Conservation (phyloP, 2,329 filamentous ascomycete genomes). For the Aspergillus piperis region DNA sequence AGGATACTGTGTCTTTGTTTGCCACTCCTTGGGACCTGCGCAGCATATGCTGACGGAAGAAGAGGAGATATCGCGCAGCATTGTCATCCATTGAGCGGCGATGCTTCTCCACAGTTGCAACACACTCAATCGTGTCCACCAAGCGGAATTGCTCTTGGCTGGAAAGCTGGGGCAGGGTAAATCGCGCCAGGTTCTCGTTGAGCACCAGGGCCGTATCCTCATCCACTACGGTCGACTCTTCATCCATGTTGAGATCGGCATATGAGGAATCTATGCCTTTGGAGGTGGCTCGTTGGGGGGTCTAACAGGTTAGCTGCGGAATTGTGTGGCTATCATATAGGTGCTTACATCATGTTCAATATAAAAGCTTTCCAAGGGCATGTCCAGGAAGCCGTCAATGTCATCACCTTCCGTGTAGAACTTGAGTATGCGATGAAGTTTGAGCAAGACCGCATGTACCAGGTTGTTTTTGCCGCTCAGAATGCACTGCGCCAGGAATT, state of each 20-base stretch:
- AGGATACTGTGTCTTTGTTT: conserved; percentile 61
- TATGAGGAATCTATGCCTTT: conserved; percentile 56
- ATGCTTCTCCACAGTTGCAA: conserved; percentile 80
- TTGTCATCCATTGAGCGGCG: conserved; percentile 88
- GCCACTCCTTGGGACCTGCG: conserved; percentile 64
- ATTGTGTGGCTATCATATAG: not conserved
- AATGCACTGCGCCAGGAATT: conserved; percentile 84
- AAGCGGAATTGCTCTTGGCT: conserved; percentile 84
- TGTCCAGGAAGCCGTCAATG: conserved; percentile 75
- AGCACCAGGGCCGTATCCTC: conserved; percentile 70
- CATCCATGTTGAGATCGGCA: conserved; percentile 51
- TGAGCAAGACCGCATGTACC: conserved; percentile 72
- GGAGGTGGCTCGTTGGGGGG: conserved; percentile 43
- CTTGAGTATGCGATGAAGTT: conserved; percentile 74
- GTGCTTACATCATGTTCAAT: conserved; percentile 46
- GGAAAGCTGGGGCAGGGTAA: conserved; percentile 77
- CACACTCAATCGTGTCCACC: conserved; percentile 80
- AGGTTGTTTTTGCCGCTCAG: conserved; percentile 72
- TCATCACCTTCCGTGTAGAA: conserved; percentile 79
- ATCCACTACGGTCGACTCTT: conserved; percentile 66
- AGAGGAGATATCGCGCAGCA: conserved; percentile 81
- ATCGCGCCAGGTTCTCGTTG: conserved; percentile 72
- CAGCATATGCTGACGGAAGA: conserved; percentile 78
- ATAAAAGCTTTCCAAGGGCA: conserved; percentile 53
- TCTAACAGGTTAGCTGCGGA: conserved; percentile 31